These are phyloP conservation scores for Phytophthora lateralis DNA, from an alignment of 352 stramenopile species.

Conservation along the genomic window DNA sequence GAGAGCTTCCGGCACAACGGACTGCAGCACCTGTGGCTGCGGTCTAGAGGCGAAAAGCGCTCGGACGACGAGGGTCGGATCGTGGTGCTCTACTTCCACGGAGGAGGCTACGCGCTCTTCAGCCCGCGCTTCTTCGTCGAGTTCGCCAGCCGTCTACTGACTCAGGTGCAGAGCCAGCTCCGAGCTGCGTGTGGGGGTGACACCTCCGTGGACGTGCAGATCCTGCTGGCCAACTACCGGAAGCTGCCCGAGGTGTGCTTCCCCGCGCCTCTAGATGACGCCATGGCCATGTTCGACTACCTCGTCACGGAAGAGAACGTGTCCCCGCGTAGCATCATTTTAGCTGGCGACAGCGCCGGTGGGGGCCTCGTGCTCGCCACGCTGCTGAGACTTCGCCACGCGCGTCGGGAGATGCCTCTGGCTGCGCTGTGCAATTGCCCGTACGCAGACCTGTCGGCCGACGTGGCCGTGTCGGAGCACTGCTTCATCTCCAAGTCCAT, in stretches of 20 bases:
- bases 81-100: conserved; percentile 65
- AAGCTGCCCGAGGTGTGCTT: conserved; percentile 55
- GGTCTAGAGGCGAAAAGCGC: not conserved
- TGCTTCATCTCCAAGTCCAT: conserved; percentile 58
- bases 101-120: conserved; percentile 61
- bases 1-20: conserved; percentile 45
- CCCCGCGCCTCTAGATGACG: conserved; percentile 49
- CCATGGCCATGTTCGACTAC: conserved; percentile 52
- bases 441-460: conserved; percentile 48
- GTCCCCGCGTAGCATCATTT: conserved; percentile 36
- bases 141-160: conserved; percentile 48
- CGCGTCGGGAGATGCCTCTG: conserved; percentile 28
- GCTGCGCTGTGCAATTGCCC: conserved; percentile 55
- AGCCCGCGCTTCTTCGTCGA: conserved; percentile 57
- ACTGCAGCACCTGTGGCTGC: conserved; percentile 61
- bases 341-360: conserved; percentile 64
- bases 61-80: conserved; percentile 22
- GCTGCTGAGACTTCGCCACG: conserved; percentile 43
- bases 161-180: conserved; percentile 26
- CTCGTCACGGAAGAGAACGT: conserved; percentile 37
- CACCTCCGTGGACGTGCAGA: conserved; percentile 37
- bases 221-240: conserved; percentile 76
- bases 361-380: conserved; percentile 51
- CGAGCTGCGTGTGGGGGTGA: not conserved
- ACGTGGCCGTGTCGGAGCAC: conserved; percentile 38